Base-by-base conservation (phyloP, 768 basidiomycete genomes). In the Psilocybe cyanescens region DNA sequence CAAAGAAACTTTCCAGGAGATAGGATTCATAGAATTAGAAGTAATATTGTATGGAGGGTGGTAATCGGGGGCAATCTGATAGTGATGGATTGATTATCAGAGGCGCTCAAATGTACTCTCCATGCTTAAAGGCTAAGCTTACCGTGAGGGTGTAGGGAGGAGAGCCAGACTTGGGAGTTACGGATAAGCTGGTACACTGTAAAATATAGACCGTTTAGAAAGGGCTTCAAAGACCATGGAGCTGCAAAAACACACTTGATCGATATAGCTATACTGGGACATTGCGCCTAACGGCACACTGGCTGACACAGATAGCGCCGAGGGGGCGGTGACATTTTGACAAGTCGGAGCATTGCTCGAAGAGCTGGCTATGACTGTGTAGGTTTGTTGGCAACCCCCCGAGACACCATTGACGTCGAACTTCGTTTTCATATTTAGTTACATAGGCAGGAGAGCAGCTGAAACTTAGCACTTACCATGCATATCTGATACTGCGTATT, bases 401-500 rank as follows among this genome's bases (percentile, higher is more conserved):
- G 82, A 74, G 8, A 76, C 71, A 7, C 83, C 83, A 37, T 76
- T 77, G 6, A 65, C 71, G 60, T 81, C 84, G 66, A 78, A 80
- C 83, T 85, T 14, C 12, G 37, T 35, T 48, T 8, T 45, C 17
- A 37, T 0, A 50, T 24, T 65, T 41, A 61, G 51, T 55, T 11
- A 16, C 47, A 31, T 7, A 9, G 3, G 52, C 4, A 53, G 17
- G 12, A 8, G 8, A 39, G 35, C 31, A 41, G 19, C 14, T 31
- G 46, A 30, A 16, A 33, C 9, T 6, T 3, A 12, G 49, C 37
- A 37, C 70, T 37, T 57, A 84, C 83, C 83, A 86, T 84, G 76
- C 84, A 86, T 61, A 84, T 82, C 68, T 86, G 83, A 70, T 83
- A 86, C 76, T 74, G 74, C 0, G 83, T 84, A 46, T 78, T 79